Conservation (phyloP, 805 yeast genomes). For the Pichia nanzhaoensis region DNA sequence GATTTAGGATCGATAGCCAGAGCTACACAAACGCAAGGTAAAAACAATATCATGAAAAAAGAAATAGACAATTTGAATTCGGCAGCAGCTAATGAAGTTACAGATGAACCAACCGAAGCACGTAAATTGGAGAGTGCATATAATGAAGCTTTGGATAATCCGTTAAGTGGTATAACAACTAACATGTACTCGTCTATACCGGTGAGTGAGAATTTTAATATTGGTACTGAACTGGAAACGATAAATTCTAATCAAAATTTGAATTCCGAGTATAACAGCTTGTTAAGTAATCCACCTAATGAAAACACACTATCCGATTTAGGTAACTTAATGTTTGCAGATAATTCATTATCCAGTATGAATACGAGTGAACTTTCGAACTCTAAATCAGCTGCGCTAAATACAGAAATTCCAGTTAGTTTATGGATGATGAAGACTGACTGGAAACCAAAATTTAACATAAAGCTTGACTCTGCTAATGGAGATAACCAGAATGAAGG, state of each 20-base stretch:
- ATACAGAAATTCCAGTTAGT: constrained; percentile 4
- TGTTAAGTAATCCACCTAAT: background rate
- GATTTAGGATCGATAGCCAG: constrained; percentile 10
- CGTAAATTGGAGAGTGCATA: too few relatives aligned
- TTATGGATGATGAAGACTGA: constrained; percentile 14
- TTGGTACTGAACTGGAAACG: too few relatives aligned
- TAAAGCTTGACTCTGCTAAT: background rate
- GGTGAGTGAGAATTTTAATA: too few relatives aligned
- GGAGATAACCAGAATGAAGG: background rate
- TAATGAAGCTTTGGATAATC: too few relatives aligned
- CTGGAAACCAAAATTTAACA: constrained; percentile 16
- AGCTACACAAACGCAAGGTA: too few relatives aligned
- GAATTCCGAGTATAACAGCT: too few relatives aligned
- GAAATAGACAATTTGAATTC: background rate
- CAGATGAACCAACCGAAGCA: background rate
- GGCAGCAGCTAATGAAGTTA: background rate
- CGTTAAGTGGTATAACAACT: too few relatives aligned
- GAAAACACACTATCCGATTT: background rate
- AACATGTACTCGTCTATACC: too few relatives aligned
- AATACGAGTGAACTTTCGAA: background rate
- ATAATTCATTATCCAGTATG: background rate
- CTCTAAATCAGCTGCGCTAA: background rate
- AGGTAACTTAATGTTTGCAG: background rate
- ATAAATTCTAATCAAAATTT: too few relatives aligned
- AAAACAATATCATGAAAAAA: background rate